A percentile compares a stretch with the other conserved stretches of the same genome.
Evolutionary conservation across 331 rosid genomes (phyloP).

Genomic region (Rosa hybrid): DNA sequence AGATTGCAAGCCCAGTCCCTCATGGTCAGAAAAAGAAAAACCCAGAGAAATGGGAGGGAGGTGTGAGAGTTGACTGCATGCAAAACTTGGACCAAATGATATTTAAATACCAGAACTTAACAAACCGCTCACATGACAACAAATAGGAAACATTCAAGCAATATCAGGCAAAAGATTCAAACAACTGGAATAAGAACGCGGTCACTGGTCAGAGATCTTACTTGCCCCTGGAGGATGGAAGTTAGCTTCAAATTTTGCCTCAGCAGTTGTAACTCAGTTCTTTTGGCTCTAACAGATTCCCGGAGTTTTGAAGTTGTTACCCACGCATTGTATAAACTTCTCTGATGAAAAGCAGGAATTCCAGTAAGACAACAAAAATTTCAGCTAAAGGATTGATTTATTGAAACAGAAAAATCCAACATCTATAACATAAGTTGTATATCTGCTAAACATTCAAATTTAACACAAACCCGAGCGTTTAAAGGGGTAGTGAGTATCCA

Average conservation of each 20-base stretch:
- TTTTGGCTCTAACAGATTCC: constrained; percentile 86
- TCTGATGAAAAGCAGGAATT: constrained; percentile 51
- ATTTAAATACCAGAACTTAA: background rate
- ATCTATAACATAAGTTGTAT: background rate
- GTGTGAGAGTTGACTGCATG: background rate
- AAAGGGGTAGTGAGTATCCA: background rate
- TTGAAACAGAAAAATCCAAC: background rate
- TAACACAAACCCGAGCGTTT: background rate
- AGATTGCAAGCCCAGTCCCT: background rate
- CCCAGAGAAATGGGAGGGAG: background rate
- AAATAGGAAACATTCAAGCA: constrained; percentile 12
- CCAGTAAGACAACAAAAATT: constrained; percentile 7
- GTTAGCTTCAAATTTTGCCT: constrained; percentile 67
- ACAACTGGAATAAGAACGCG: constrained; percentile 4
- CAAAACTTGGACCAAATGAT: background rate
- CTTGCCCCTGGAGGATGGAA: constrained; percentile 81
- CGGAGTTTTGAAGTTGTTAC: constrained; percentile 61
- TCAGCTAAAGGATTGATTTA: background rate
- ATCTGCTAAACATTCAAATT: background rate
- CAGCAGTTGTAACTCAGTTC: constrained; percentile 65
- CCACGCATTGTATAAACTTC: constrained; percentile 77
- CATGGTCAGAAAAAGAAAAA: background rate
- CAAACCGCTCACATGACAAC: background rate
- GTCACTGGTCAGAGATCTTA: constrained; percentile 42
- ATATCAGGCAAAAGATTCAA: constrained; percentile 11